Evolutionary conservation across 2,329 filamentous ascomycete species (phyloP).

Genomic region (Penicillium sp.): DNA sequence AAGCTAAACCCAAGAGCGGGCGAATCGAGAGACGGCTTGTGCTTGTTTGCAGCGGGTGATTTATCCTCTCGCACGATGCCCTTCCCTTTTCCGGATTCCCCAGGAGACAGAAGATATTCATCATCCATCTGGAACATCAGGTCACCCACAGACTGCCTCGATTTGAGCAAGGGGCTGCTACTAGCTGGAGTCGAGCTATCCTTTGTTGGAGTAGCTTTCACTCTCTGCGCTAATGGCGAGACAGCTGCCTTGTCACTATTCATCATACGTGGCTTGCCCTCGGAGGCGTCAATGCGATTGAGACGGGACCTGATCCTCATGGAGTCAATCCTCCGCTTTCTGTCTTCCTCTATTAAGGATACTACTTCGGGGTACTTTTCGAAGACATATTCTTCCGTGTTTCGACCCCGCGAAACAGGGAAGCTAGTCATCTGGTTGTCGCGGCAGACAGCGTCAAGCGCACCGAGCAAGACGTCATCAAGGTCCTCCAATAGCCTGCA

Average conservation of each 20-base stretch:
- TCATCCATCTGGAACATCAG: slow-evolving; percentile 95
- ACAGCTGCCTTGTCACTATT: too few species aligned
- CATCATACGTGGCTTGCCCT: too few species aligned
- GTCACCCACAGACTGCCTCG: slow-evolving; percentile 61
- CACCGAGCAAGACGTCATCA: too few species aligned
- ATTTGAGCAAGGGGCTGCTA: slow-evolving; percentile 58
- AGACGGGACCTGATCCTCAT: slow-evolving; percentile 60
- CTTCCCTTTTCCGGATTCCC: slow-evolving; percentile 27
- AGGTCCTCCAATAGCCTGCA: too few species aligned
- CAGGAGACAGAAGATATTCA: slow-evolving; percentile 40
- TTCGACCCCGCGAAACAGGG: slow-evolving; percentile 67
- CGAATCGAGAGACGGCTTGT: too few species aligned
- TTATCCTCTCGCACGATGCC: slow-evolving; percentile 18
- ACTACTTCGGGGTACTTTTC: slow-evolving; percentile 41
- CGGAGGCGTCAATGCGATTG: slow-evolving; percentile 60
- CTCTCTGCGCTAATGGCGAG: slow-evolving; percentile 46
- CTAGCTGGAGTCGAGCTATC: slow-evolving; percentile 37
- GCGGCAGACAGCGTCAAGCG: slow-evolving; percentile 70
- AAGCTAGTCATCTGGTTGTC: slow-evolving; percentile 71
- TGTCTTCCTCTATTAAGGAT: slow-evolving; percentile 34
- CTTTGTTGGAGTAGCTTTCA: too few species aligned
- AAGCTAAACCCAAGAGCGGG: slow-evolving; percentile 22
- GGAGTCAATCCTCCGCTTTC: slow-evolving; percentile 61
- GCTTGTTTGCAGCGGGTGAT: slow-evolving; percentile 19
- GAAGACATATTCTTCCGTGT: slow-evolving; percentile 50